phyloP scores from a whole-genome alignment of 805 yeast species.

The Cyberlindnera euphorbiae region DNA sequence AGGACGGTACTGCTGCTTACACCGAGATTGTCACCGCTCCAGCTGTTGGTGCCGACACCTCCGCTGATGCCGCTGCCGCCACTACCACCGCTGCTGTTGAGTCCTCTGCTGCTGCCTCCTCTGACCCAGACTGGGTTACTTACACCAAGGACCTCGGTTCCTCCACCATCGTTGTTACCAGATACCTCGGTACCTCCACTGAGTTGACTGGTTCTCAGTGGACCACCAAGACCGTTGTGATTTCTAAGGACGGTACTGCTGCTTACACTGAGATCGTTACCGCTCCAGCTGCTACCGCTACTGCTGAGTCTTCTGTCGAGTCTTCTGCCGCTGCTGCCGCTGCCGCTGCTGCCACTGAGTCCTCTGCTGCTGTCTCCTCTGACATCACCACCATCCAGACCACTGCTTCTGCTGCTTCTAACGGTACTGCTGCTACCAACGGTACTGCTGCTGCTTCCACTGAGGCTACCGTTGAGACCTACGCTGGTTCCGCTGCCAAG shows the following conservation, averaged over 20 bases:
- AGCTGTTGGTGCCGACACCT: constrained; percentile 4
- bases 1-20: constrained; percentile 10
- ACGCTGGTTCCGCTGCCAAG: neutral
- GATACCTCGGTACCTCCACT: constrained; percentile 6
- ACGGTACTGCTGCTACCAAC: constrained; percentile 12
- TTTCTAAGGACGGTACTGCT: constrained; percentile 29
- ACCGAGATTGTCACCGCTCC: constrained; percentile 12
- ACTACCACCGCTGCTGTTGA: constrained; percentile 26
- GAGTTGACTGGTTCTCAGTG: constrained; percentile 3
- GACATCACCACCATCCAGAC: constrained; percentile 2
- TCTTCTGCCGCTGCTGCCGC: constrained; percentile 11
- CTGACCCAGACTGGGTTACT: constrained; percentile 10
- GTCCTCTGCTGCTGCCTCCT: constrained; percentile 19
- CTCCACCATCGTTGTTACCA: constrained; percentile 3
- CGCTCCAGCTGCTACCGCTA: constrained; percentile 21
- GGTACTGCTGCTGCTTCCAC: too few relatives aligned
- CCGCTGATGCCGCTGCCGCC: constrained; percentile 8
- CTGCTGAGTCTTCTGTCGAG: constrained; percentile 22
- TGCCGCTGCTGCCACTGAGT: constrained; percentile 8
- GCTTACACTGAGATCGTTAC: constrained; percentile 8
- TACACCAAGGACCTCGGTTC: constrained; percentile 10
- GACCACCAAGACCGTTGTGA: constrained; percentile 22
- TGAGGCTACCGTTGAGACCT: neutral
- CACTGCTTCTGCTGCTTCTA: constrained; percentile 13
- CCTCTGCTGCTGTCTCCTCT: constrained; percentile 1